These are phyloP conservation scores for Penicillium sp. DNA, from an alignment of 2,329 filamentous ascomycete genomes.

Conservation along the genomic window DNA sequence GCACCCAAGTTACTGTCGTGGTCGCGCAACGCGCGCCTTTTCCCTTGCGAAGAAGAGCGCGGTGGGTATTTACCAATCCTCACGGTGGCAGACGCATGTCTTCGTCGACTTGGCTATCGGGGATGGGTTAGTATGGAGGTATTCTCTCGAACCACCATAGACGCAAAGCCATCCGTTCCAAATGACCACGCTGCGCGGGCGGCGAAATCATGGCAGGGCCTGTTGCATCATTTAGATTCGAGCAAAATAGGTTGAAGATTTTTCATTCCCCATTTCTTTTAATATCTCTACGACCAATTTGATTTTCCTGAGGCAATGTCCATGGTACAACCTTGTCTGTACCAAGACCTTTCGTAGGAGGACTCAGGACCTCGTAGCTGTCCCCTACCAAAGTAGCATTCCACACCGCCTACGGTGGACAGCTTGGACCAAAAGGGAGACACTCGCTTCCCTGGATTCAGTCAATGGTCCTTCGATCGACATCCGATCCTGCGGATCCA, in stretches of 20 bases:
- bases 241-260: neutral
- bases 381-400: neutral
- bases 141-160: conserved; percentile 55
- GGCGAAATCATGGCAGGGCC: conserved; percentile 13
- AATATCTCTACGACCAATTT: too few relatives aligned
- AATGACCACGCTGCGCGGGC: conserved; percentile 50
- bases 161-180: conserved; percentile 48
- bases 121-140: conserved; percentile 68
- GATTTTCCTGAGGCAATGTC: neutral
- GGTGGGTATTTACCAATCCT: conserved; percentile 63
- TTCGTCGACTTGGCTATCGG: conserved; percentile 55
- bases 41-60: conserved; percentile 55
- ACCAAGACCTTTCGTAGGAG: neutral
- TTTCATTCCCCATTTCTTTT: neutral
- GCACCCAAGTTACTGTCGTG: conserved; percentile 65
- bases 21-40: conserved; percentile 66
- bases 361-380: too few relatives aligned
- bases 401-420: neutral
- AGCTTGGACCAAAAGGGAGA: neutral
- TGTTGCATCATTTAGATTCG: conserved; percentile 9
- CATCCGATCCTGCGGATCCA: neutral
- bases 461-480: too few relatives aligned
- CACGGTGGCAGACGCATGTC: conserved; percentile 55
- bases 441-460: neutral
- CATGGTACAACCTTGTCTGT: neutral